Evolutionary conservation across 805 yeast species (phyloP), one percentile per base, ranked within the genome.

Genomic region (Lachancea fermentati): DNA sequence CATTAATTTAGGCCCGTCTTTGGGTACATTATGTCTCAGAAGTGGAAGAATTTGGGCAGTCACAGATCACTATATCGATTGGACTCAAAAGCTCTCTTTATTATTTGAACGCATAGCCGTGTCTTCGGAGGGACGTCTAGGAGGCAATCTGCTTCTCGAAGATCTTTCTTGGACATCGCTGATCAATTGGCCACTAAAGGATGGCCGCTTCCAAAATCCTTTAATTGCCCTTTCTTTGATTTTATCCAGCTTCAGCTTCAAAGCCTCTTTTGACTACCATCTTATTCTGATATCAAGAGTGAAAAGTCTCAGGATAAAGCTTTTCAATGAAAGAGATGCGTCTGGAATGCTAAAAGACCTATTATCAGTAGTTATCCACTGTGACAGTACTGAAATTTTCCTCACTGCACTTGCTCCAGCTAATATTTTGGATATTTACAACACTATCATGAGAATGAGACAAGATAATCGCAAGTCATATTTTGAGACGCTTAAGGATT

Each of bases 341-440:
- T 49, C 60, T 14, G 68, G 67, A 19, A 55, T 68, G 16, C 60
- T 67, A 34, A 75, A 78, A 18, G 95, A 88, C 55, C 75, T 77
- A 37, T 61, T 89, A 9, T 72, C 68, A 43, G 82, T 78, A 0
- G 60, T 65, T 2, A 57, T 74, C 2, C 63, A 66, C 8, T 69
- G 81, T 46, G 76, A 69, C 2, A 65, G 76, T 0, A 68, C 81
- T 12, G 76, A 76, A 42, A 53, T 85, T 2, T 86, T 75, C 52
- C 67, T 83, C 44, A 89, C 97, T 0, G 87, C 95, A 0, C 69
- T 93, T 53, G 81, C 95, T 0, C 93, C 93, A 0, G 81, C 96
- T 0, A 87, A 84, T 52, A 67, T 86, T 22, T 70, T 81, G 47
- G 96, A 89, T 59, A 80, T 93, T 33, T 74, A 76, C 52, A 79